Conservation (phyloP, 2,329 filamentous ascomycete genomes). For the Monosporascus sp. region DNA sequence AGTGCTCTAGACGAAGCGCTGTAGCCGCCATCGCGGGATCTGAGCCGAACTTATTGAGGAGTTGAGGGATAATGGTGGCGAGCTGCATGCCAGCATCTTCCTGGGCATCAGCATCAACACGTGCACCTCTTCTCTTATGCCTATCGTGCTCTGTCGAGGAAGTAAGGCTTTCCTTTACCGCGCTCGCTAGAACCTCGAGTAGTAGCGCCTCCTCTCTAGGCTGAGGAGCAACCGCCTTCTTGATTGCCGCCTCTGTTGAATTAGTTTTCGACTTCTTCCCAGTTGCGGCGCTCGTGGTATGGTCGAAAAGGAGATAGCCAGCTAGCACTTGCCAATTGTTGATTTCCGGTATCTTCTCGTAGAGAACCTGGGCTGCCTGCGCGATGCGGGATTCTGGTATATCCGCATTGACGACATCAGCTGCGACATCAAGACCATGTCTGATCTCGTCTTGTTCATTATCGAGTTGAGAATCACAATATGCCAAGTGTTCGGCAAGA, state of each 20-base stretch:
- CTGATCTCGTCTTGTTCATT: conserved; percentile 46
- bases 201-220: conserved; percentile 77
- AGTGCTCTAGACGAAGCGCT: conserved; percentile 79
- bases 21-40: conserved; percentile 78
- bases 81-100: conserved; percentile 76
- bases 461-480: conserved; percentile 69
- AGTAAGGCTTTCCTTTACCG: conserved; percentile 68
- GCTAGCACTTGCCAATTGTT: conserved; percentile 83
- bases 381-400: conserved; percentile 76
- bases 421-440: conserved; percentile 44
- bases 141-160: conserved; percentile 61
- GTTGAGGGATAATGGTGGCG: conserved; percentile 71
- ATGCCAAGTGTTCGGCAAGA: conserved; percentile 73
- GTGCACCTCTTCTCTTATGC: conserved; percentile 50
- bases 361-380: conserved; percentile 79
- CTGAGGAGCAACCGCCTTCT: conserved; percentile 65
- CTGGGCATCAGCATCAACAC: conserved; percentile 62
- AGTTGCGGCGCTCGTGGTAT: conserved; percentile 60
- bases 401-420: conserved; percentile 54
- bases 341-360: conserved; percentile 74
- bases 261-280: conserved; percentile 48
- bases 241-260: conserved; percentile 59
- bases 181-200: conserved; percentile 78
- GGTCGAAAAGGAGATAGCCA: conserved; percentile 88
- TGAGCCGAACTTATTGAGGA: conserved; percentile 92